Evolutionary conservation across 768 basidiomycete genomes (phyloP), one percentile per base, ranked within the genome.

Genomic region (Kwoniella shandongensis): DNA sequence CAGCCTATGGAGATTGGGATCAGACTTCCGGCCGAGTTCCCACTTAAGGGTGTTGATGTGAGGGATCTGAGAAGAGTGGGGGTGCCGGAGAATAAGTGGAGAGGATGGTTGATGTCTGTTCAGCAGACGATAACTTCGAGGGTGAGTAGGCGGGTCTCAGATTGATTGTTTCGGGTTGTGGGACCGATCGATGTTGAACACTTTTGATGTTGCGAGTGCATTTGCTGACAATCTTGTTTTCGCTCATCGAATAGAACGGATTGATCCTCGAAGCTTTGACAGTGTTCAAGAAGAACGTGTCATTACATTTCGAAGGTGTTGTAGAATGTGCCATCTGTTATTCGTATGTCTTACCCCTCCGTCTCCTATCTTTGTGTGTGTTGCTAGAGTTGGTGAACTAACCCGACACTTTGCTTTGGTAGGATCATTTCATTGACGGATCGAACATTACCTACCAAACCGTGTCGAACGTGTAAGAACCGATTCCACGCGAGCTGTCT

Each of bases 401-500:
- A 13, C 7, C 13, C 13, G 32, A 32, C 32, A 18, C 18, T 27
- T 51, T 53, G 2, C 29, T 30, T 35, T 36, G n/a, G 23, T 76
- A 93, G 91, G 3, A 89, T 97, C 62, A 91, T 97, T 70, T 90
- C 87, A 65, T 84, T 91, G 41, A 87, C 85, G 78, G 96, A 98
- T 70, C 86, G 87, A 0, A 86, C 83, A 47, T 80, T 98, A 13
- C 94, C 96, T 0, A 84, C 84, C 66, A 93, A 92, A 69, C 86
- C 89, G 0, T 99, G 94, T 79, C 87, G 84, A 77, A 96, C 91
- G 1, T 96, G 93, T 78, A 90, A 88, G 77, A 96, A 96, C 74
- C 81, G 87, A 39, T 97, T 94, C 82, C 93, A 96, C 73, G 86
- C 90, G 0, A 85, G 83, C 20, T 97, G 93, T 78, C 76, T 97